A percentile compares a stretch with the other conserved stretches of the same genome.
Evolutionary conservation across 2,329 filamentous ascomycete genomes (phyloP).

Genomic region (Alternaria sp.): DNA sequence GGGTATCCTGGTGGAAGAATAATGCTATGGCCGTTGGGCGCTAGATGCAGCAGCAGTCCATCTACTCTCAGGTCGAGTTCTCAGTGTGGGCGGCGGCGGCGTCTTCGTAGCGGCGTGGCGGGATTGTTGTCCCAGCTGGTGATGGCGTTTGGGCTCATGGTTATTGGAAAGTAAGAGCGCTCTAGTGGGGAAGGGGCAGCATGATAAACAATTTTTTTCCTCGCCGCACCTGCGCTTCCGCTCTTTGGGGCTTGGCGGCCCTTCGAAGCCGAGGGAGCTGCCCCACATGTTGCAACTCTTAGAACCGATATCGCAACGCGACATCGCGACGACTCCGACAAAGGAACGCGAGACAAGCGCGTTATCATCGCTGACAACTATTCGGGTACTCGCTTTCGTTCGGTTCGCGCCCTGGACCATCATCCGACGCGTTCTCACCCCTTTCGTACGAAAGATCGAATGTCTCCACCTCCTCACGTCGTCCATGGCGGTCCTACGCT

Average conservation of each 20-base stretch:
- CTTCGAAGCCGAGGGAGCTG: background rate
- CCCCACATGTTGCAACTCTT: constrained; percentile 7
- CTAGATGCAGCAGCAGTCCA: constrained; percentile 13
- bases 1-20: constrained; percentile 1
- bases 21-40: constrained; percentile 19
- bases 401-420: background rate
- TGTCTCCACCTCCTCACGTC: background rate
- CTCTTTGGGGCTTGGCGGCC: constrained; percentile 14
- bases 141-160: constrained; percentile 31
- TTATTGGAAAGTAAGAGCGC: constrained; percentile 33
- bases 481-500: background rate
- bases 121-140: constrained; percentile 19
- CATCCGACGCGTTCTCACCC: background rate
- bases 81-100: constrained; percentile 10
- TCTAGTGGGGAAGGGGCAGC: constrained; percentile 27
- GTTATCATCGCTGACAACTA: background rate
- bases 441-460: background rate
- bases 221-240: constrained; percentile 14
- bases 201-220: constrained; percentile 31
- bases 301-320: background rate
- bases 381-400: background rate
- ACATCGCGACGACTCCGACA: background rate
- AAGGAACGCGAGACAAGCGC: background rate
- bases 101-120: constrained; percentile 11
- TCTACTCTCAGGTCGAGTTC: background rate